phyloP scores from a whole-genome alignment of 2,329 filamentous ascomycete genomes.

The Cladosporium halotolerans region DNA sequence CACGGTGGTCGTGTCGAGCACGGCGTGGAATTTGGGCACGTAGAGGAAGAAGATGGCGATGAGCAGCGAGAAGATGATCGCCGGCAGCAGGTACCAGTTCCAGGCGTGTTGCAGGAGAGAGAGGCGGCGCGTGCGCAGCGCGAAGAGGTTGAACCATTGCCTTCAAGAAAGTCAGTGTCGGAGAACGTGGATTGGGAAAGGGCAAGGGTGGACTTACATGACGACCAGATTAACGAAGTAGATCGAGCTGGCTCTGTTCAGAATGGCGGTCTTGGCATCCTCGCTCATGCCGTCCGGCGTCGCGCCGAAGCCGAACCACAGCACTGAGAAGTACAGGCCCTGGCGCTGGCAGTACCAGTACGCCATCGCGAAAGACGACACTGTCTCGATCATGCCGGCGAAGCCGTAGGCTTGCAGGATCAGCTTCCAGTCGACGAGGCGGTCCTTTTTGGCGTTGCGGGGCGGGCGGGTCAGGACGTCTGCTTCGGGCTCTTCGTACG shows the following conservation, averaged over 20 bases:
- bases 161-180: constrained; percentile 29
- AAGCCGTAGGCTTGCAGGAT: constrained; percentile 68
- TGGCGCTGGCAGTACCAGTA: constrained; percentile 40
- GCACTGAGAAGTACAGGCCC: constrained; percentile 60
- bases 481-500: constrained; percentile 70
- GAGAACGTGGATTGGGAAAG: background rate
- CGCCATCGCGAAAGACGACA: constrained; percentile 39
- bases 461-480: constrained; percentile 66
- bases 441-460: constrained; percentile 61
- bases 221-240: constrained; percentile 78
- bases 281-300: constrained; percentile 42
- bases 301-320: constrained; percentile 62
- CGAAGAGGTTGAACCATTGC: constrained; percentile 71
- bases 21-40: constrained; percentile 56
- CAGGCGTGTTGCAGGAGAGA: constrained; percentile 68
- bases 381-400: constrained; percentile 51
- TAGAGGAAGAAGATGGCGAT: constrained; percentile 64
- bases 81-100: constrained; percentile 64
- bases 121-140: constrained; percentile 54
- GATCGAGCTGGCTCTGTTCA: constrained; percentile 63
- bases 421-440: constrained; percentile 66
- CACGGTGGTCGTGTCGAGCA: constrained; percentile 56
- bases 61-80: constrained; percentile 61
- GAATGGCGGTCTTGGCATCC: constrained; percentile 48
- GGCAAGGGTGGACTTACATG: constrained; percentile 47